These are phyloP conservation scores for Benincasa hispida DNA, from an alignment of 306 rosid species.

Conservation along the genomic window DNA sequence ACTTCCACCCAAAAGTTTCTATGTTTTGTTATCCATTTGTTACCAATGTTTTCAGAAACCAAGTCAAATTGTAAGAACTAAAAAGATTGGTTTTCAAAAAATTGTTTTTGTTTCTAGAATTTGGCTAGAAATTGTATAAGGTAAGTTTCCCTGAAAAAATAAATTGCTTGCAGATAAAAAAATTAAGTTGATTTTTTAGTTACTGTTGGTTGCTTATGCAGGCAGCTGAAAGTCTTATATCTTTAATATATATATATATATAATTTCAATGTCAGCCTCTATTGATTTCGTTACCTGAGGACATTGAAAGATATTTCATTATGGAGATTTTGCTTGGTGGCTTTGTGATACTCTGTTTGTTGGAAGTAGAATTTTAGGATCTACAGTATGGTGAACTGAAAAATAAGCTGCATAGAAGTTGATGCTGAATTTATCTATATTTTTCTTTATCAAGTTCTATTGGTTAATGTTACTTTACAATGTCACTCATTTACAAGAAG, in stretches of 20 bases:
- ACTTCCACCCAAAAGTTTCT: too few relatives aligned
- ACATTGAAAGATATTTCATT: not conserved
- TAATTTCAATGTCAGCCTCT: not conserved
- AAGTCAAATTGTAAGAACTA: too few relatives aligned
- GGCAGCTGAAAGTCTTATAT: not conserved
- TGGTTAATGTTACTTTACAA: not conserved
- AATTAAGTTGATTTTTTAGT: not conserved
- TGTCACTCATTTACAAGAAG: not conserved
- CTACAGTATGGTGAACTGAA: not conserved
- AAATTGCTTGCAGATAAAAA: too few relatives aligned
- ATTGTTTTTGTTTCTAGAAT: too few relatives aligned
- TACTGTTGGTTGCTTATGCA: not conserved
- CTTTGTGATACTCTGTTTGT: not conserved
- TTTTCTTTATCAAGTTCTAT: not conserved
- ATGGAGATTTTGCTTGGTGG: not conserved
- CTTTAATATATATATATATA: too few relatives aligned
- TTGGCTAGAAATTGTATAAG: too few relatives aligned
- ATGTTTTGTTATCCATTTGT: too few relatives aligned
- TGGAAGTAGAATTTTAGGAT: not conserved
- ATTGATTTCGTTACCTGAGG: not conserved
- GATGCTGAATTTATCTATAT: not conserved
- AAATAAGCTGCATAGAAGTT: not conserved
- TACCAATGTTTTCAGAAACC: too few relatives aligned
- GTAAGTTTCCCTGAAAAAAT: too few relatives aligned
- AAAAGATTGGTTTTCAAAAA: too few relatives aligned